A percentile compares a stretch with the other conserved stretches of the same genome.
phyloP scores from a whole-genome alignment of 1,284 basidiomycete species.

The Cryptococcus wingfieldii region DNA sequence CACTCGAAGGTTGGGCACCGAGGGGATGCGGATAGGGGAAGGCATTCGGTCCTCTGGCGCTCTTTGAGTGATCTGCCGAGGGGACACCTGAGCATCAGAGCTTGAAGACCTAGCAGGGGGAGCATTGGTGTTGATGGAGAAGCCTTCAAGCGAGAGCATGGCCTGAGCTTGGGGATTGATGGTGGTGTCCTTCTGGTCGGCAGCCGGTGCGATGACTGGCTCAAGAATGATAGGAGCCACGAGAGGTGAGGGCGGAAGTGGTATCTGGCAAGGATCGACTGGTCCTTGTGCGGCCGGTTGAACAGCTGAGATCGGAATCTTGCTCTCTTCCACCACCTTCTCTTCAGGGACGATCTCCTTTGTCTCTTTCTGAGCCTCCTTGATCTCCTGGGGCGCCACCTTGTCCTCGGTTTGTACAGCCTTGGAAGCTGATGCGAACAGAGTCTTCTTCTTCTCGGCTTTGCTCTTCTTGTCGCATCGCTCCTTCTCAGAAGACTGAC shows the following conservation, averaged over 20 bases:
- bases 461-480: neutral
- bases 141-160: neutral
- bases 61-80: too few relatives aligned
- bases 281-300: neutral
- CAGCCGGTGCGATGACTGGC: neutral
- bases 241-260: slow-evolving; percentile 29
- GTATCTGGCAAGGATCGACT: slow-evolving; percentile 22
- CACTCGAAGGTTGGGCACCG: neutral
- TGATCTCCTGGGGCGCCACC: neutral
- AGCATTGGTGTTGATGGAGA: too few relatives aligned
- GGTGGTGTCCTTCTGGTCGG: neutral
- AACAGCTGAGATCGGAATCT: neutral
- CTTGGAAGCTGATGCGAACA: neutral
- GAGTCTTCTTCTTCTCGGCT: neutral
- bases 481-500: slow-evolving; percentile 11
- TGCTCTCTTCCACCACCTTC: neutral
- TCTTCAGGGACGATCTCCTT: neutral
- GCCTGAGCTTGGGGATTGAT: neutral
- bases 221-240: neutral
- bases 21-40: slow-evolving; percentile 17
- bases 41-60: neutral
- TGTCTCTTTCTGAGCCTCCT: neutral
- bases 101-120: too few relatives aligned
- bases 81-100: too few relatives aligned
- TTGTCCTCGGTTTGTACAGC: neutral